Conservation (phyloP, 2,329 filamentous ascomycete genomes). For the Diaporthe ampelina region DNA sequence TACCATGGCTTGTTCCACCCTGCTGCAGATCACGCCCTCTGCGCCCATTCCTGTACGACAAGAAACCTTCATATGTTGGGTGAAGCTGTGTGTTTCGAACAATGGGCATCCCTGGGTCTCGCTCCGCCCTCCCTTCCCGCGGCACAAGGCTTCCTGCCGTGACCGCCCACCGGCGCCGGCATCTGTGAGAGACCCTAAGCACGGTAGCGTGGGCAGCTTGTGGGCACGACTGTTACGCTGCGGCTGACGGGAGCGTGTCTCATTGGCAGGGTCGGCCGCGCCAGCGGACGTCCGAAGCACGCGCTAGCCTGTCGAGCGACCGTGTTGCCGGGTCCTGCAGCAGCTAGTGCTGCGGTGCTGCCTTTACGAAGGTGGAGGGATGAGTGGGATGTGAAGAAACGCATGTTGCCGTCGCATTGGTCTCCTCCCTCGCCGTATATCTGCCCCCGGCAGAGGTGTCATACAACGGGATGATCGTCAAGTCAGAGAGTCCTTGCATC, state of each 20-base stretch:
- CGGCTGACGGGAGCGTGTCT: conserved; percentile 9
- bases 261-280: conserved; percentile 26
- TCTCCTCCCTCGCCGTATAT: background rate
- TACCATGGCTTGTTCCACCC: conserved; percentile 12
- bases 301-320: conserved; percentile 15
- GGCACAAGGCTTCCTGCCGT: background rate
- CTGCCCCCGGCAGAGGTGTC: background rate
- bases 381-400: background rate
- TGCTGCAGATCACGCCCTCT: conserved; percentile 8
- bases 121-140: too few relatives aligned
- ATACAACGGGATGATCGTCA: background rate
- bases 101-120: background rate
- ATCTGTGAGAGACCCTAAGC: background rate
- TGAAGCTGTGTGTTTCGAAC: background rate
- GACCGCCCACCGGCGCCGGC: conserved; percentile 15
- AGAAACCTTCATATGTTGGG: background rate
- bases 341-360: conserved; percentile 11
- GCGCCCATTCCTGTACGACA: background rate
- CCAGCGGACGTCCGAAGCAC: conserved; percentile 31
- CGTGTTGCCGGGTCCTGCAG: conserved; percentile 13
- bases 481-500: conserved; percentile 18
- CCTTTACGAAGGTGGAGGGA: background rate
- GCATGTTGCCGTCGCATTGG: conserved; percentile 11
- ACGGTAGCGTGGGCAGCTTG: background rate
- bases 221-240: background rate